These are phyloP conservation scores for Eimeria tenella DNA, from an alignment of 169 alveolate species.

Conservation along the genomic window DNA sequence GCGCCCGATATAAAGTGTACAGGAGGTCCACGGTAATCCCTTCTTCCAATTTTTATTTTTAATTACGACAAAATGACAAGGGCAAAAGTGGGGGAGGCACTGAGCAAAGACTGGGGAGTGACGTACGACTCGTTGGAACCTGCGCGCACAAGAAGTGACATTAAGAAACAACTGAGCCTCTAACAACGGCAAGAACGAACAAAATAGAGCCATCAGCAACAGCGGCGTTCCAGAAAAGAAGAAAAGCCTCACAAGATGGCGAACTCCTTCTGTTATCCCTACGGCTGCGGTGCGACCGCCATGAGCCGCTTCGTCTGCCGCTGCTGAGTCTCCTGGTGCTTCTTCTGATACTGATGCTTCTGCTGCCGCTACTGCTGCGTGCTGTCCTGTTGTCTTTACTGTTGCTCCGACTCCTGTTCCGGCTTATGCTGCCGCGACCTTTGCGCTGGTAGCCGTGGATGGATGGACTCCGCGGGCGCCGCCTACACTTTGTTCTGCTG, in stretches of 20 bases:
- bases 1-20: no score
- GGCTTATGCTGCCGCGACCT: background rate
- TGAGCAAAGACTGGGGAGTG: background rate
- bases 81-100: no score
- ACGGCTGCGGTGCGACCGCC: background rate
- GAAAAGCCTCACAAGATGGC: background rate
- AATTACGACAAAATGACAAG: no score
- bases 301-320: background rate
- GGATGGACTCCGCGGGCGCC: background rate
- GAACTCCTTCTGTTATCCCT: constrained; percentile 13
- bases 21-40: no score
- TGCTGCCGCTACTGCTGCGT: background rate
- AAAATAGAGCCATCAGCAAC: background rate
- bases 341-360: constrained; percentile 7
- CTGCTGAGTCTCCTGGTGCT: background rate
- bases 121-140: constrained; percentile 29
- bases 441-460: background rate
- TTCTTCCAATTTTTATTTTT: no score
- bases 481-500: background rate
- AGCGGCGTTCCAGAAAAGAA: background rate
- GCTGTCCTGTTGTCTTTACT: background rate
- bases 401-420: constrained; percentile 42
- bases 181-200: background rate
- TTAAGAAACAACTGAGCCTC: background rate
- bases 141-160: constrained; percentile 14